Percentiles rank a stretch among this genome's conserved stretches.
These are phyloP conservation scores for Sporothrix variecibatus DNA, from an alignment of 2,329 filamentous ascomycete genomes.

Conservation along the genomic window DNA sequence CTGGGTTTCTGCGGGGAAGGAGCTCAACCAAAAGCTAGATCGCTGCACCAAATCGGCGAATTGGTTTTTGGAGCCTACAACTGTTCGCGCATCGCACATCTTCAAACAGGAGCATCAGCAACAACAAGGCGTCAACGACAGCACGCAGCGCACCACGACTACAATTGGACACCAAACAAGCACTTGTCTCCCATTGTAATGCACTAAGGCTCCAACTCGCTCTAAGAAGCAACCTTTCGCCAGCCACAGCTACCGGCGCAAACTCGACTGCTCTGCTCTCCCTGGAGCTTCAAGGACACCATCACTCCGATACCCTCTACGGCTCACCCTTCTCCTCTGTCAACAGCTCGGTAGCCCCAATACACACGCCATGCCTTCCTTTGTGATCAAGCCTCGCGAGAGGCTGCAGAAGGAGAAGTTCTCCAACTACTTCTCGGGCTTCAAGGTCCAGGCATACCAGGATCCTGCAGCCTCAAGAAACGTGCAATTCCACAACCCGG, in stretches of 20 bases:
- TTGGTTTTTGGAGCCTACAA: background rate
- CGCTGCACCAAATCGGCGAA: background rate
- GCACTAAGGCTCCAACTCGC: background rate
- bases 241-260: background rate
- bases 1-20: conserved; percentile 18
- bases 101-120: background rate
- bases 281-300: background rate
- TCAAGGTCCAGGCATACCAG: conserved; percentile 72
- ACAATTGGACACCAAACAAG: background rate
- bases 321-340: background rate
- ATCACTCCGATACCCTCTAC: background rate
- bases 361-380: conserved; percentile 28
- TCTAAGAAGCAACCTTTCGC: background rate
- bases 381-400: conserved; percentile 50
- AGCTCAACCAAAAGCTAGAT: conserved; percentile 1
- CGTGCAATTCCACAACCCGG: conserved; percentile 28
- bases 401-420: conserved; percentile 71
- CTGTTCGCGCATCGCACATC: background rate
- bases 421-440: conserved; percentile 62
- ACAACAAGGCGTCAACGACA: background rate
- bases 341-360: background rate
- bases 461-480: conserved; percentile 52
- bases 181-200: too few relatives aligned
- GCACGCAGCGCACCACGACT: background rate
- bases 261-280: background rate